Evolutionary conservation across 2,329 filamentous ascomycete species (phyloP), one percentile per base, ranked within the genome.

Genomic region (Trichoderma aggressivum): DNA sequence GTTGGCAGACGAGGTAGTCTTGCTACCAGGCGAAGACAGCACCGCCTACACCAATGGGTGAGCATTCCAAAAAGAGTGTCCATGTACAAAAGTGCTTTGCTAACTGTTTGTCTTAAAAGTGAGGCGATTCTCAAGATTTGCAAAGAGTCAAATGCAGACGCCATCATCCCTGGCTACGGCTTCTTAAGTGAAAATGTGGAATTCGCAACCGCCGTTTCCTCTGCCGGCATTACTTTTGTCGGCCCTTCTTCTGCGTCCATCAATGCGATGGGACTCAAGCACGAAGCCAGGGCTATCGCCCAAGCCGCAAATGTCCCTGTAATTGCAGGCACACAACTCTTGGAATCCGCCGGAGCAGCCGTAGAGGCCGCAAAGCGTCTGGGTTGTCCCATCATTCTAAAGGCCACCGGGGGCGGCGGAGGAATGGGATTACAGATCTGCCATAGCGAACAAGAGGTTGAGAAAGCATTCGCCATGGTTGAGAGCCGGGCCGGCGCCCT

Each of bases 401-500:
- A 53, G 12, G 47, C 47, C 0, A 53, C 47, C 3, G 47, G 47
- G 1, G 47, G 47, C 7, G 47, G 47, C 11, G 47, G 47, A 6
- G 47, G 47, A 6, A 53, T 53, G 47, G 47, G 47, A 14, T 12
- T 53, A 4, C 47, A 53, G 21, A 53, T 26, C 18, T 53, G 47
- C 2, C 47, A 24, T 21, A 24, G 5, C 14, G 47, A 53, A 53
- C 47, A 53, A 24, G 47, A 53, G n/a, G 47, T 24, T 24, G 47
- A 53, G 47, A 53, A 53, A 24, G 47, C 47, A 53, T 53, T 53
- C 47, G 47, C 21, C 47, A 53, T 53, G 47, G 47, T 53, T 24
- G 56, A 59, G 28, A 59, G 56, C 28, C 56, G 56, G 18, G 83
- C 81, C 0, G 74, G 79, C n/a, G 78, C 80, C 7, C 82, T 81